phyloP scores from a whole-genome alignment of 176 grass and related monocot species.

The Canna indica region DNA sequence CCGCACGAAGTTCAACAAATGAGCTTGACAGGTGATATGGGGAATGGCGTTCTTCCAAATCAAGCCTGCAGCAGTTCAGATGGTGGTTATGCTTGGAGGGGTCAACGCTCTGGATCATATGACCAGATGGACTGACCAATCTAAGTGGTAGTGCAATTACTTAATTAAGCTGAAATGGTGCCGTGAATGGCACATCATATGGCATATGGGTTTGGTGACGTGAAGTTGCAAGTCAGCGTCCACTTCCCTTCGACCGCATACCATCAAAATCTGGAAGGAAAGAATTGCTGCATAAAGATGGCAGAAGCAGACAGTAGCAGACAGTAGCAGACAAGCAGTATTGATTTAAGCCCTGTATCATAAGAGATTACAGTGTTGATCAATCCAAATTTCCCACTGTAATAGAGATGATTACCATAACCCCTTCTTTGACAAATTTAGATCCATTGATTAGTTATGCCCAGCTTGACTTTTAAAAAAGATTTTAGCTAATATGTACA shows the following conservation, averaged over 20 bases:
- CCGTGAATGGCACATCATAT: no score
- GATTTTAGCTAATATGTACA: not conserved
- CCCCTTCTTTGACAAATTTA: no score
- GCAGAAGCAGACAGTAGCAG: not conserved
- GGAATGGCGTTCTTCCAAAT: conserved; percentile 37
- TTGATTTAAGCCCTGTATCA: not conserved
- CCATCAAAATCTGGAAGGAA: not conserved
- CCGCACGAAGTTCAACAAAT: conserved; percentile 70
- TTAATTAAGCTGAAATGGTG: not conserved
- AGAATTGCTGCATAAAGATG: not conserved
- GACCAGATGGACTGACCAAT: not conserved
- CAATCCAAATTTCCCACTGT: not conserved
- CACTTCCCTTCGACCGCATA: not conserved
- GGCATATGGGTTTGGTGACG: not conserved
- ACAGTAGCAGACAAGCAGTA: no score
- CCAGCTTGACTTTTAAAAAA: not conserved
- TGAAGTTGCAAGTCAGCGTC: not conserved
- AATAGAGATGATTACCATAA: no score
- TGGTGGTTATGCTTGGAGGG: conserved; percentile 37
- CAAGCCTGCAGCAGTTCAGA: conserved; percentile 67
- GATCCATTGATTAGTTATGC: not conserved
- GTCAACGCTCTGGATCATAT: conserved; percentile 6
- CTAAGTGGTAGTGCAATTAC: not conserved
- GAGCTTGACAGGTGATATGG: conserved; percentile 40
- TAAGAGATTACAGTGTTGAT: not conserved